Evolutionary conservation across 768 basidiomycete genomes (phyloP), one percentile per base, ranked within the genome.

Genomic region (Termitomyces titanicus): DNA sequence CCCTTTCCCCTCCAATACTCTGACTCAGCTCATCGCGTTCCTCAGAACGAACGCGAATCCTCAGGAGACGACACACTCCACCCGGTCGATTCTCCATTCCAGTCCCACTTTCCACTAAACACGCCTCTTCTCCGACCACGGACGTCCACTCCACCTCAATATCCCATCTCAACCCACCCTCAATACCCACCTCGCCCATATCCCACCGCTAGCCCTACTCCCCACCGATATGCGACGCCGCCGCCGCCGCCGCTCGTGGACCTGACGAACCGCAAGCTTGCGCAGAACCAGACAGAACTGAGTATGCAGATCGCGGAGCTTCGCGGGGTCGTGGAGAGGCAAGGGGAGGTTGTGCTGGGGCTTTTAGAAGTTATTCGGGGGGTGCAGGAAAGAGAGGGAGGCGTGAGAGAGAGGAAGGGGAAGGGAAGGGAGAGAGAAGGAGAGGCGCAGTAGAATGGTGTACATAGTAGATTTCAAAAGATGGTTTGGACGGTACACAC

Each of bases 261-360:
- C 56, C 71, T 86, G 12, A 72, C 77, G 0, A 86, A 85, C 54
- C 68, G 77, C 33, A 87, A 86, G 61, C 72, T 86, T 1, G 84
- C 82, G 4, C 78, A 83, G 63, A 86, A 86, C 57, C 85, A 87
- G 64, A 78, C 78, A 9, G 86, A 85, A 66, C 70, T 91, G 39
- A 82, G 81, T 57, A 70, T 70, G 42, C 87, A 90, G 69, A 86
- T 91, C 43, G 68, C 74, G 9, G 83, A 85, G 53, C 70, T 89
- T 39, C 72, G 77, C 11, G 66, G 60, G 5, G 73, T 77, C 7
- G 75, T 89, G n/a, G 84, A 87, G 65, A 65, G 64, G 53, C 88
- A 90, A 60, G 81, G 81, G 3, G 71, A 71, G 62, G 63, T 88
- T 66, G 68, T 90, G 18, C 51, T 62, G 46, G 62, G 70, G 52